These are phyloP conservation scores for Pachysandra terminalis DNA, from an alignment of 164 flowering plant species.

Conservation along the genomic window DNA sequence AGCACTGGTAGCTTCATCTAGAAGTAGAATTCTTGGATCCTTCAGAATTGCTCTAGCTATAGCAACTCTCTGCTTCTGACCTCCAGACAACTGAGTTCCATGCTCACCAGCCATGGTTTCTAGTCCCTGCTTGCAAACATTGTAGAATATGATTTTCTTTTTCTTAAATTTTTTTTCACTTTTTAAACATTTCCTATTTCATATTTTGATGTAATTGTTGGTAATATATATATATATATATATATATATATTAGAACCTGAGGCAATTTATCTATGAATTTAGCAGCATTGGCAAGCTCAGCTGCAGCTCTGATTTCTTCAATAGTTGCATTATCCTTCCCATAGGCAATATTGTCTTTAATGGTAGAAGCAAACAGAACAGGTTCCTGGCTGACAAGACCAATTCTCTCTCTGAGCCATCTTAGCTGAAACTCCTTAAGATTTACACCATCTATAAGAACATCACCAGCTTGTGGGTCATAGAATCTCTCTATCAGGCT, in stretches of 20 bases:
- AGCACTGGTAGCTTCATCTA: slow-evolving; percentile 76
- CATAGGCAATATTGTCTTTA: slow-evolving; percentile 46
- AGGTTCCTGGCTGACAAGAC: slow-evolving; percentile 53
- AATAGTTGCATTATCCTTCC: slow-evolving; percentile 41
- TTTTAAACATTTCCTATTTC: background rate
- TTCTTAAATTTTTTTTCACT: too few relatives aligned
- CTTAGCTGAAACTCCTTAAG: slow-evolving; percentile 35
- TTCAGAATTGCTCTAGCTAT: slow-evolving; percentile 59
- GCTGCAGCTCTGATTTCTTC: slow-evolving; percentile 44
- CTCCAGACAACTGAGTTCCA: slow-evolving; percentile 82
- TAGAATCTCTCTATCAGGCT: slow-evolving; percentile 47
- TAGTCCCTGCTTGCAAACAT: slow-evolving; percentile 39
- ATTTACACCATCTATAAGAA: slow-evolving; percentile 43
- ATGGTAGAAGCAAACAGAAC: slow-evolving; percentile 36
- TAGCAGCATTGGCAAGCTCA: slow-evolving; percentile 52
- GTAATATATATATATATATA: background rate
- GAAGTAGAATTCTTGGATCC: slow-evolving; percentile 51
- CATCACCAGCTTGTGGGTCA: slow-evolving; percentile 48
- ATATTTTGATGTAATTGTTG: too few relatives aligned
- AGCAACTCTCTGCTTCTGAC: slow-evolving; percentile 77
- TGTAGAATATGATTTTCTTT: too few relatives aligned
- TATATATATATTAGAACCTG: slow-evolving; percentile 27
- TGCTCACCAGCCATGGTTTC: slow-evolving; percentile 82
- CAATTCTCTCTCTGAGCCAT: slow-evolving; percentile 40
- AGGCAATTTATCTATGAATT: slow-evolving; percentile 47